Percentiles rank a stretch among this genome's conserved stretches.
Evolutionary conservation across 768 basidiomycete genomes (phyloP).

Genomic region (Calvatia gigantea): DNA sequence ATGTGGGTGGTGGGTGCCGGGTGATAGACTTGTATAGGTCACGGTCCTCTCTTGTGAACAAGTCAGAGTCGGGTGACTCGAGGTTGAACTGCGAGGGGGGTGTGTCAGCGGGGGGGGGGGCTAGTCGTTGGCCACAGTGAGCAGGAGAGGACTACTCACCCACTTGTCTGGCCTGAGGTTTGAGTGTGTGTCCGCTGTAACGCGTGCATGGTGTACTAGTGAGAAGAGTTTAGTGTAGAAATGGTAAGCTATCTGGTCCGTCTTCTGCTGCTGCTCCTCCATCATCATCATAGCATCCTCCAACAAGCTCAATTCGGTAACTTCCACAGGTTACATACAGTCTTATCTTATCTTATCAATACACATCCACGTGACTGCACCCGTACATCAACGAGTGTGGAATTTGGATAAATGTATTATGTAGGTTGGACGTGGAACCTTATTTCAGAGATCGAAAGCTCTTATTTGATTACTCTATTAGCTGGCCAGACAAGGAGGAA

Average conservation of each 20-base stretch:
- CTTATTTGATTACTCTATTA: too few species aligned
- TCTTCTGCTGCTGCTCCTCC: conserved; percentile 40
- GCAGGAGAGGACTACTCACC: conserved; percentile 43
- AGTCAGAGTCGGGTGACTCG: conserved; percentile 17
- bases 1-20: background rate
- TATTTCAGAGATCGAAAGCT: too few species aligned
- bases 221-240: conserved; percentile 82
- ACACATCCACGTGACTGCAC: background rate
- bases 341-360: conserved; percentile 10
- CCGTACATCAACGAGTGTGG: too few species aligned
- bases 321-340: background rate
- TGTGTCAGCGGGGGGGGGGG: conserved; percentile 28
- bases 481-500: too few species aligned
- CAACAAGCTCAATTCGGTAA: background rate
- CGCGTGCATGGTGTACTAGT: conserved; percentile 68
- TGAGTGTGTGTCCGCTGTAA: conserved; percentile 46
- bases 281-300: conserved; percentile 6
- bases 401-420: too few species aligned
- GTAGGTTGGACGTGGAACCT: too few species aligned
- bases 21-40: conserved; percentile 15
- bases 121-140: conserved; percentile 37
- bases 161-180: conserved; percentile 73
- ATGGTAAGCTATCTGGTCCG: conserved; percentile 83
- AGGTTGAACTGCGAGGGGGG: conserved; percentile 44
- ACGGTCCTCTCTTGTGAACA: conserved; percentile 12